Evolutionary conservation across 805 yeast species (phyloP).

Genomic region (Priceomyces fermenticarens): DNA sequence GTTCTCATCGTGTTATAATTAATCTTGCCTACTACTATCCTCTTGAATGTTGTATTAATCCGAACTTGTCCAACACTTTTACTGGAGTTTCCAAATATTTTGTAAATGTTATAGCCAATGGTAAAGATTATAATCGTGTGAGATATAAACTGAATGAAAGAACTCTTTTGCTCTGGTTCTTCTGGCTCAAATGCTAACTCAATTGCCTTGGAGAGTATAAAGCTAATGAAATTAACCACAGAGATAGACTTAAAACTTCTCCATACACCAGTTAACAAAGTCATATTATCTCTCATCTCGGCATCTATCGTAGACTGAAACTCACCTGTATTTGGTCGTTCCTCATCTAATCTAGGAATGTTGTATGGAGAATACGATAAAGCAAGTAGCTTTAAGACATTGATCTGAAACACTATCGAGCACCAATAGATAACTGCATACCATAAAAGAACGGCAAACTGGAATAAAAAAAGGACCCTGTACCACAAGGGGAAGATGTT

Average conservation of each 20-base stretch:
- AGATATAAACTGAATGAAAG: background rate
- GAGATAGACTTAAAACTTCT: conserved; percentile 25
- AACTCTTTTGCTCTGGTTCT: background rate
- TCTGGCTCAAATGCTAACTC: background rate
- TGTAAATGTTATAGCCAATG: conserved; percentile 4
- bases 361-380: conserved; percentile 38
- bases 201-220: conserved; percentile 18
- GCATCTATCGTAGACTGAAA: conserved; percentile 28
- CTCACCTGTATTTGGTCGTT: conserved; percentile 26
- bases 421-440: conserved; percentile 40
- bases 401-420: conserved; percentile 34
- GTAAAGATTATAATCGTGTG: background rate
- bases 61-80: conserved; percentile 36
- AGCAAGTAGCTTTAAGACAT: conserved; percentile 43
- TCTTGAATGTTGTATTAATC: conserved; percentile 44
- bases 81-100: conserved; percentile 16
- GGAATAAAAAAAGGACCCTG: conserved; percentile 46
- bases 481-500: conserved; percentile 37
- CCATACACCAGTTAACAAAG: conserved; percentile 34
- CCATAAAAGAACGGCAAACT: conserved; percentile 56
- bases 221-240: conserved; percentile 19
- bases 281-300: conserved; percentile 25
- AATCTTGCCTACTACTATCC: conserved; percentile 59
- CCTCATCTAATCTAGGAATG: conserved; percentile 24
- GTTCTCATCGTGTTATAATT: conserved; percentile 56